Conservation (phyloP, 2,329 filamentous ascomycete species). For the Neonectria sp. region DNA sequence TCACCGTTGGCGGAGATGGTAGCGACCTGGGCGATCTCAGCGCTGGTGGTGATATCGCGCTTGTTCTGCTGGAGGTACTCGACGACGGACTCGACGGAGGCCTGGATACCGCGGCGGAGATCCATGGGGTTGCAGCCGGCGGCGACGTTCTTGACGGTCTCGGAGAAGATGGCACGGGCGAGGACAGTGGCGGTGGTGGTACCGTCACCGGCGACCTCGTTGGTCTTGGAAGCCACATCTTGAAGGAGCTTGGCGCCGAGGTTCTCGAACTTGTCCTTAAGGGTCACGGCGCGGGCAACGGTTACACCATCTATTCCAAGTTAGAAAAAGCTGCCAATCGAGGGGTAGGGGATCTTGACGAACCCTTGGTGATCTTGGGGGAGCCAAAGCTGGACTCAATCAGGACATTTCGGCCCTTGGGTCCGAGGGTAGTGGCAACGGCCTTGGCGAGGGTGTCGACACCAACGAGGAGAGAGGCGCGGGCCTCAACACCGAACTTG, state of each 20-base stretch:
- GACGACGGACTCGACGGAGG: constrained; percentile 94
- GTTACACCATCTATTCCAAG: constrained; percentile 81
- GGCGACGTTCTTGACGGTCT: constrained; percentile 99
- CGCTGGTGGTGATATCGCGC: constrained; percentile 97
- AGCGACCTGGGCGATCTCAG: constrained; percentile 97
- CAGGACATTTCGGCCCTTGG: constrained; percentile 98
- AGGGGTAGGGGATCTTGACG: constrained; percentile 42
- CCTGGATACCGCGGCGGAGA: constrained; percentile 95
- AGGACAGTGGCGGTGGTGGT: constrained; percentile 98
- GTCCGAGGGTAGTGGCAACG: constrained; percentile 94
- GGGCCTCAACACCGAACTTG: constrained; percentile 97
- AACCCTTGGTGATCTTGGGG: constrained; percentile 99
- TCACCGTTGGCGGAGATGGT: constrained; percentile 99
- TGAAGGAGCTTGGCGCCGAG: constrained; percentile 96
- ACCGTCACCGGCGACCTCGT: constrained; percentile 98
- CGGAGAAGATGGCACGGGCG: constrained; percentile 97
- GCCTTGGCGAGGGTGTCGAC: constrained; percentile 97
- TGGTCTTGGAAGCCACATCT: constrained; percentile 99
- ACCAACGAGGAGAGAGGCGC: constrained; percentile 90
- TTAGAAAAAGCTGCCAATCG: constrained; percentile 31
- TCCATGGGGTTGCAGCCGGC: constrained; percentile 99
- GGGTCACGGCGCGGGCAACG: constrained; percentile 88
- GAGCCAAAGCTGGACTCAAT: constrained; percentile 99
- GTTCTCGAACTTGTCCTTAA: constrained; percentile 99
- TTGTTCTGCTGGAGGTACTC: constrained; percentile 96